Percentiles rank a stretch among this genome's conserved stretches.
Conservation (phyloP, 1,284 basidiomycete genomes). For the Pseudozyma sp. region DNA sequence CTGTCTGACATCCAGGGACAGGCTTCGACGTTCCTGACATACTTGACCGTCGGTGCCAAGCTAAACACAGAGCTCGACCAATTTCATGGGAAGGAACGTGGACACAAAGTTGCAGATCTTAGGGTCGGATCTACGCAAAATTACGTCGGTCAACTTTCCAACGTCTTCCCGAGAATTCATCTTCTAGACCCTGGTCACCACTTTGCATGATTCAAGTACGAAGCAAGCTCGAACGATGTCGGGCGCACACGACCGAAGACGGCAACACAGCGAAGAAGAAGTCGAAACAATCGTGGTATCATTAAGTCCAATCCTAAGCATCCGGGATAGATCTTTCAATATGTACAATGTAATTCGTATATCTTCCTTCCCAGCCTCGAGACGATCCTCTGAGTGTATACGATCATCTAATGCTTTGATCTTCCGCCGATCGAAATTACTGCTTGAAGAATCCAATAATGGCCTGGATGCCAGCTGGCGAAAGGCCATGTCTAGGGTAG, state of each 20-base stretch:
- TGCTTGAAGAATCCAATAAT: constrained; percentile 63
- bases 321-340: not conserved
- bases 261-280: not conserved
- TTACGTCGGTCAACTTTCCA: constrained; percentile 3
- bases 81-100: not conserved
- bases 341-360: constrained; percentile 1
- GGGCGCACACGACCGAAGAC: not conserved
- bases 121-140: not conserved
- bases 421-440: not conserved
- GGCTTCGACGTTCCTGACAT: not conserved
- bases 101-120: not conserved
- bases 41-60: not conserved
- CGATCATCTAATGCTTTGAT: not conserved
- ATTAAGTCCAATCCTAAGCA: constrained; percentile 1
- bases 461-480: constrained; percentile 57
- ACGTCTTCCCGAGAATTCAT: no score
- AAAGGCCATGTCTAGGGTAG: constrained; percentile 60
- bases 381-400: constrained; percentile 7
- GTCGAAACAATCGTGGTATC: constrained; percentile 8
- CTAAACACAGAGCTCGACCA: no score
- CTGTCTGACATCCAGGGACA: no score
- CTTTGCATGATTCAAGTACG: not conserved
- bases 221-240: no score
- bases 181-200: not conserved
- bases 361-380: no score